phyloP scores from a whole-genome alignment of 768 basidiomycete species.

The Suillus paluster region DNA sequence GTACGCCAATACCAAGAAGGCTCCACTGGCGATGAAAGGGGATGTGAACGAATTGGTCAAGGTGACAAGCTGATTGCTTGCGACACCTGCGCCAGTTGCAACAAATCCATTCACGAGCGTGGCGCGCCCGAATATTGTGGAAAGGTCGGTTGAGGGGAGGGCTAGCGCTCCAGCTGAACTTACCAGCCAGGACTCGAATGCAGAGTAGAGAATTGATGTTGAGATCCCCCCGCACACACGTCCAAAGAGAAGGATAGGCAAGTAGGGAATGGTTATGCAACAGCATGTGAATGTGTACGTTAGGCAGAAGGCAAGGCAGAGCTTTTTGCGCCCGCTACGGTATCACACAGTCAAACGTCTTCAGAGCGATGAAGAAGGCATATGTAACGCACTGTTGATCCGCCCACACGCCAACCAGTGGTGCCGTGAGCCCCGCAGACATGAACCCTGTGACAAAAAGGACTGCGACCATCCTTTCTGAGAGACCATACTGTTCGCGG shows the following conservation, averaged over 20 bases:
- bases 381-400: conserved; percentile 63
- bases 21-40: conserved; percentile 70
- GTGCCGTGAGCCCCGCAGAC: conserved; percentile 70
- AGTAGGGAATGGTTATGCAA: conserved; percentile 57
- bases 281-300: conserved; percentile 64
- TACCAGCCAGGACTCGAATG: conserved; percentile 80
- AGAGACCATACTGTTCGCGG: conserved; percentile 64
- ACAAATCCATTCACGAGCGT: conserved; percentile 76
- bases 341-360: conserved; percentile 6
- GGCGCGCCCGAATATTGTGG: conserved; percentile 72
- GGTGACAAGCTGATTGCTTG: conserved; percentile 67
- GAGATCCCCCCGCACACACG: conserved; percentile 73
- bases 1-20: conserved; percentile 56
- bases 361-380: background rate
- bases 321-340: conserved; percentile 62
- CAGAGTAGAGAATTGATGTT: conserved; percentile 76
- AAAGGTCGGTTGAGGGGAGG: conserved; percentile 61
- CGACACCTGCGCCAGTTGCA: conserved; percentile 67
- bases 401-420: conserved; percentile 77
- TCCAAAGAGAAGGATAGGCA: conserved; percentile 65
- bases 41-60: conserved; percentile 54
- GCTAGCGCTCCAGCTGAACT: conserved; percentile 57
- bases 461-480: conserved; percentile 66
- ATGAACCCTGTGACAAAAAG: conserved; percentile 81
- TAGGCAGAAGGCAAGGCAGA: conserved; percentile 75